Percentiles rank a stretch among this genome's conserved stretches.
phyloP scores from a whole-genome alignment of 768 basidiomycete species.

The Lentinus brumalis region DNA sequence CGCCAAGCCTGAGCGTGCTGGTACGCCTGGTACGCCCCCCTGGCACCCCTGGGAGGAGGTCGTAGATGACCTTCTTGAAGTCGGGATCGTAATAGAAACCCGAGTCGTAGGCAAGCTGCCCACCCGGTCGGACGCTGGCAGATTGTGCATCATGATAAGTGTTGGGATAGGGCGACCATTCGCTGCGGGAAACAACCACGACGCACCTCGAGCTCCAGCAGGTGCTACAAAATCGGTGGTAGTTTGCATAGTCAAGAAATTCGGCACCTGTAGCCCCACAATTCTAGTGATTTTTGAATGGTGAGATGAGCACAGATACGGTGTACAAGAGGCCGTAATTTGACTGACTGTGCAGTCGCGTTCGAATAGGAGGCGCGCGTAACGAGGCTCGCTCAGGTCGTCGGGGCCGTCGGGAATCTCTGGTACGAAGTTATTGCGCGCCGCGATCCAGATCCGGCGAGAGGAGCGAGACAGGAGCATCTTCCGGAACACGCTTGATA shows the following conservation, averaged over 20 bases:
- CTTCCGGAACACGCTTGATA: conserved; percentile 8
- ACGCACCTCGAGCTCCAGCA: conserved; percentile 16
- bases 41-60: not conserved
- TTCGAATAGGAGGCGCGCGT: conserved; percentile 12
- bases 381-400: conserved; percentile 13
- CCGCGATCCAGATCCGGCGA: conserved; percentile 23
- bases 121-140: not conserved
- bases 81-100: not conserved
- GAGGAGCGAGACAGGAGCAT: conserved; percentile 20
- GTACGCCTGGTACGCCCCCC: not conserved
- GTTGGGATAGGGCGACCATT: no score
- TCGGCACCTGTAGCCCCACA: conserved; percentile 7
- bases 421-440: conserved; percentile 12
- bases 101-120: not conserved
- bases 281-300: not conserved
- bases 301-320: no score
- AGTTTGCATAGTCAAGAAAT: conserved; percentile 1
- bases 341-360: conserved; percentile 8
- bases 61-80: not conserved
- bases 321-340: not conserved
- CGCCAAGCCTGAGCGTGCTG: no score
- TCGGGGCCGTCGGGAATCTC: conserved; percentile 12
- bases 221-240: conserved; percentile 2
- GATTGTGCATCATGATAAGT: not conserved
- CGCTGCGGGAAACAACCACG: no score